Percentiles rank a stretch among this genome's conserved stretches.
phyloP scores from a whole-genome alignment of 1,139 yeast species.

The Magnusiomyces suaveolens region DNA sequence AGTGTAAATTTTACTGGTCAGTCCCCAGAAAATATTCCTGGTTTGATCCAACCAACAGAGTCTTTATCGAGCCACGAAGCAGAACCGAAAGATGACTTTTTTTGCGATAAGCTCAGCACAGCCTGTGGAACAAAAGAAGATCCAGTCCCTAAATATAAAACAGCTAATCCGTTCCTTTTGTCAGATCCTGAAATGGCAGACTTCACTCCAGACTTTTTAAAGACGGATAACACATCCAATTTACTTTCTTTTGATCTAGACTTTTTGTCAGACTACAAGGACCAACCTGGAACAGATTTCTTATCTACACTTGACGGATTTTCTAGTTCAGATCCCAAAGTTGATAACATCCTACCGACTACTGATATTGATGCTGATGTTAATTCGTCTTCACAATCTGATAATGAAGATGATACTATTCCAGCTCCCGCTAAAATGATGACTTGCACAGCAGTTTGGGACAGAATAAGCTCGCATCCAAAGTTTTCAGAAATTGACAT shows the following conservation, averaged over 20 bases:
- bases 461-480: constrained; percentile 87
- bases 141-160: constrained; percentile 47
- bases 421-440: constrained; percentile 34
- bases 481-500: constrained; percentile 86
- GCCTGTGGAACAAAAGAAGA: constrained; percentile 65
- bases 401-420: constrained; percentile 29
- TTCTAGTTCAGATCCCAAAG: too few species aligned
- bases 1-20: too few species aligned
- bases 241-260: constrained; percentile 28
- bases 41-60: neutral
- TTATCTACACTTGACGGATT: constrained; percentile 23
- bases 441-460: constrained; percentile 92
- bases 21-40: neutral
- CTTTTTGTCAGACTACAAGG: constrained; percentile 30
- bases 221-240: constrained; percentile 12
- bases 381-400: constrained; percentile 12
- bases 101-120: constrained; percentile 62
- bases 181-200: constrained; percentile 16
- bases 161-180: constrained; percentile 16
- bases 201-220: neutral
- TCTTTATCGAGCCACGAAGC: constrained; percentile 18
- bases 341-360: too few species aligned
- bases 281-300: constrained; percentile 28
- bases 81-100: constrained; percentile 38
- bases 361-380: constrained; percentile 43